These are phyloP conservation scores for Eucalyptus microcorys DNA, from an alignment of 345 rosid genomes.

Conservation along the genomic window DNA sequence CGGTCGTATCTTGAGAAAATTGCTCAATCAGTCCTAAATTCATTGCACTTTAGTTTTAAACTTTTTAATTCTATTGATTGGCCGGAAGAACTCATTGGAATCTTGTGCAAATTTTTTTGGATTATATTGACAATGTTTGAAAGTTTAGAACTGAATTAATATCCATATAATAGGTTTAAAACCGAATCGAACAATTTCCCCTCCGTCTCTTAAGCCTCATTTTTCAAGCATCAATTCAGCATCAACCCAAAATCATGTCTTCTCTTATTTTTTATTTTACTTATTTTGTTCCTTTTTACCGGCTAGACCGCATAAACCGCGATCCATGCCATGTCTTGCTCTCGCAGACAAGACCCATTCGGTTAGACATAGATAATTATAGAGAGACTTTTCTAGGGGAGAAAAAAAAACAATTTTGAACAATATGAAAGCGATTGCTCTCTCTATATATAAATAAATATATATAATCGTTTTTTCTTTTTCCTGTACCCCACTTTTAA, in stretches of 20 bases:
- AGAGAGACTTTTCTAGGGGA: neutral
- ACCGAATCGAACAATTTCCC: neutral
- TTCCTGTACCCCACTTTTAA: neutral
- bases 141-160: neutral
- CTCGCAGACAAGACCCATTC: neutral
- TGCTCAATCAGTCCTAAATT: neutral
- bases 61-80: neutral
- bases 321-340: neutral
- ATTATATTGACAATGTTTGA: too few species aligned
- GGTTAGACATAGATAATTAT: neutral
- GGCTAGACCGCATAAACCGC: neutral
- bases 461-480: neutral
- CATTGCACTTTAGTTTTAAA: neutral
- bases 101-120: fast-evolving
- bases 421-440: neutral
- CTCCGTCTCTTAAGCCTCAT: neutral
- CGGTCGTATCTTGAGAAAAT: neutral
- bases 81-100: neutral
- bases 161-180: neutral
- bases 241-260: neutral
- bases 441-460: neutral
- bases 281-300: neutral
- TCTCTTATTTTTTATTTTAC: too few species aligned
- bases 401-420: neutral
- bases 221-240: neutral